Percentiles rank a stretch among this genome's conserved stretches.
These are phyloP conservation scores for Botrytis fragariae DNA, from an alignment of 2,329 filamentous ascomycete species.

Conservation along the genomic window DNA sequence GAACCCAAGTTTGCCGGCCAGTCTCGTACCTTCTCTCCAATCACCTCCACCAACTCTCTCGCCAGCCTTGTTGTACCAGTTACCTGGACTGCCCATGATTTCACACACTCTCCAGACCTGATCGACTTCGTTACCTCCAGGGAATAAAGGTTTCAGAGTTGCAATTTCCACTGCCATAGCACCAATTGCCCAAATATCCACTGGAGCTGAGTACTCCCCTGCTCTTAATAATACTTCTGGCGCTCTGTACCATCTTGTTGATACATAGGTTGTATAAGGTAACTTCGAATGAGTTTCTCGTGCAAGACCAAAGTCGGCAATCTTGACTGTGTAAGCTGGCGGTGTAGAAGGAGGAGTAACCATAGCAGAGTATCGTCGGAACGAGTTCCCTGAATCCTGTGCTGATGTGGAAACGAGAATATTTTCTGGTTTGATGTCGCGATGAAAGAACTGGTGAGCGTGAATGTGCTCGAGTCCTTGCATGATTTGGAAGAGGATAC, in stretches of 20 bases:
- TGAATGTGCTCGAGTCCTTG: slow-evolving; percentile 96
- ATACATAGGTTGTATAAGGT: slow-evolving; percentile 97
- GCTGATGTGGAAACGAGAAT: slow-evolving; percentile 93
- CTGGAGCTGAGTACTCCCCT: slow-evolving; percentile 94
- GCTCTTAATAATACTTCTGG: slow-evolving; percentile 91
- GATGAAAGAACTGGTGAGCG: slow-evolving; percentile 95
- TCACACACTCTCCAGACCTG: slow-evolving; percentile 99
- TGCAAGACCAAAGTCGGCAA: slow-evolving; percentile 97
- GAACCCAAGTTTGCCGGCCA: slow-evolving; percentile 95
- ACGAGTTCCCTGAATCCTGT: slow-evolving; percentile 73
- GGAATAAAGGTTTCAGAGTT: slow-evolving; percentile 93
- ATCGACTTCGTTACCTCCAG: slow-evolving; percentile 96
- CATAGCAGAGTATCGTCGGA: slow-evolving; percentile 87
- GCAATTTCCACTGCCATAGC: slow-evolving; percentile 99
- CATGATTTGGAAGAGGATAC: slow-evolving; percentile 95
- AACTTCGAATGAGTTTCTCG: slow-evolving; percentile 94
- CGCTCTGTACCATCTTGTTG: slow-evolving; percentile 91
- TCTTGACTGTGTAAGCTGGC: slow-evolving; percentile 92
- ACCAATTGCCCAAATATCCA: slow-evolving; percentile 97
- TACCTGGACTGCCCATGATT: slow-evolving; percentile 97
- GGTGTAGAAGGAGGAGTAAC: slow-evolving; percentile 95
- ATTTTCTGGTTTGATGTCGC: slow-evolving; percentile 98
- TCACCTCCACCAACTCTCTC: slow-evolving; percentile 88
- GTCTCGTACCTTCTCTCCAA: slow-evolving; percentile 89
- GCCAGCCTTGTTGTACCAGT: slow-evolving; percentile 94